Evolutionary conservation across 768 basidiomycete genomes (phyloP).

Genomic region (Thelephora aurantiotincta): DNA sequence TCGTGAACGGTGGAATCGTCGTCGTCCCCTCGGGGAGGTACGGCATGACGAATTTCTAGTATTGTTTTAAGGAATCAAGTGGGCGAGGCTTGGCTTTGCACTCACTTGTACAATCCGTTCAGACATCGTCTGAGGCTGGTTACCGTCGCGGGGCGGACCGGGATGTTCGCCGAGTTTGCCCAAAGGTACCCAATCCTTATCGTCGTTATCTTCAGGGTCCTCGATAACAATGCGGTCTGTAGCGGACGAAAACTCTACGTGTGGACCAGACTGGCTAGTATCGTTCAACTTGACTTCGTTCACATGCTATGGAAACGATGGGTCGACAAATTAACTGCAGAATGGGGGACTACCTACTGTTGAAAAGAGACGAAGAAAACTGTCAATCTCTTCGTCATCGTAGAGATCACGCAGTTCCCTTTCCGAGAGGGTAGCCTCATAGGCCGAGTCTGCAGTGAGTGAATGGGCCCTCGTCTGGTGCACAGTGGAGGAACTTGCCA

Average conservation of each 20-base stretch:
- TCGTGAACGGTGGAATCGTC: conserved; percentile 32
- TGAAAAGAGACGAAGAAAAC: conserved; percentile 48
- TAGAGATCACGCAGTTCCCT: conserved; percentile 40
- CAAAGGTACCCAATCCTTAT: conserved; percentile 3
- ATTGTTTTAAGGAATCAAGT: background rate
- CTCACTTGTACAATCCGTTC: conserved; percentile 7
- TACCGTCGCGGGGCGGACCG: background rate
- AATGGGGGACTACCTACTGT: conserved; percentile 25
- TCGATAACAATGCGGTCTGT: conserved; percentile 8
- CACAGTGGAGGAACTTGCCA: background rate
- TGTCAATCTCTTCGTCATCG: conserved; percentile 49
- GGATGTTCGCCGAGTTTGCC: conserved; percentile 15
- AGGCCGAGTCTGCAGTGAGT: background rate
- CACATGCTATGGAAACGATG: conserved; percentile 30
- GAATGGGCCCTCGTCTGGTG: background rate
- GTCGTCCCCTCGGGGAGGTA: conserved; percentile 28
- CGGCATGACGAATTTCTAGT: conserved; percentile 30
- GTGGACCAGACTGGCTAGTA: background rate
- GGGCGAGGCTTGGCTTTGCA: background rate
- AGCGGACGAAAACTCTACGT: conserved; percentile 11
- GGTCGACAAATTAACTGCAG: background rate
- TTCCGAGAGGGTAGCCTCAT: conserved; percentile 29
- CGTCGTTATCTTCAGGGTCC: conserved; percentile 5
- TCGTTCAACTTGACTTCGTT: conserved; percentile 33
- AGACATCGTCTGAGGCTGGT: conserved; percentile 8